Evolutionary conservation across 805 yeast species (phyloP).

Genomic region (Vanderwaltozyma tropicalis): DNA sequence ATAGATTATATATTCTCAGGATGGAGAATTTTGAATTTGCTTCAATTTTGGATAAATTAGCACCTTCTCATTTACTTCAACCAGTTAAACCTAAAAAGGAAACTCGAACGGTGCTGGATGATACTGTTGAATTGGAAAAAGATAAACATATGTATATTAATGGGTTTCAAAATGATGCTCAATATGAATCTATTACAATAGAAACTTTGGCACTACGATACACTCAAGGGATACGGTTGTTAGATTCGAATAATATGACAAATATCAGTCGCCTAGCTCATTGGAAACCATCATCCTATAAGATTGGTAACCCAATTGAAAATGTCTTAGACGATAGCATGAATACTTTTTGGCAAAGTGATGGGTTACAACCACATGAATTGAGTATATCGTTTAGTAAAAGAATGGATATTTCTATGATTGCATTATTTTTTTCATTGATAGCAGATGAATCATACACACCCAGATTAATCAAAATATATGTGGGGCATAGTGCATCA

Average conservation of each 20-base stretch:
- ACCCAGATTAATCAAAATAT: conserved; percentile 37
- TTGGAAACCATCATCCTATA: conserved; percentile 74
- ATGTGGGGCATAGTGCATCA: conserved; percentile 24
- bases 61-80: neutral
- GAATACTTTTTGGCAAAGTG: conserved; percentile 83
- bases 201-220: conserved; percentile 11
- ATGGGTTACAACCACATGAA: conserved; percentile 81
- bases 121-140: conserved; percentile 6
- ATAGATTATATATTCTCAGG: no score
- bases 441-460: conserved; percentile 84
- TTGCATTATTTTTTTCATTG: conserved; percentile 64
- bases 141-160: conserved; percentile 9
- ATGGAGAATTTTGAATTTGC: neutral
- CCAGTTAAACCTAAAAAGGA: conserved; percentile 1
- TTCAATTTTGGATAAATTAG: neutral
- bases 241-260: conserved; percentile 37
- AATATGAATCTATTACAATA: conserved; percentile 12
- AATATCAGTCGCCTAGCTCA: conserved; percentile 75
- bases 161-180: conserved; percentile 10
- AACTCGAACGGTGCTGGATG: conserved; percentile 5
- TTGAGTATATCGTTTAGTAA: conserved; percentile 73
- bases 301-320: conserved; percentile 61
- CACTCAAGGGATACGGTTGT: conserved; percentile 13
- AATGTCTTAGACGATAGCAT: conserved; percentile 68
- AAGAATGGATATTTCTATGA: conserved; percentile 53